Conservation (phyloP, 192 early-diverging fungal genomes). For the Coemansia biformis region DNA sequence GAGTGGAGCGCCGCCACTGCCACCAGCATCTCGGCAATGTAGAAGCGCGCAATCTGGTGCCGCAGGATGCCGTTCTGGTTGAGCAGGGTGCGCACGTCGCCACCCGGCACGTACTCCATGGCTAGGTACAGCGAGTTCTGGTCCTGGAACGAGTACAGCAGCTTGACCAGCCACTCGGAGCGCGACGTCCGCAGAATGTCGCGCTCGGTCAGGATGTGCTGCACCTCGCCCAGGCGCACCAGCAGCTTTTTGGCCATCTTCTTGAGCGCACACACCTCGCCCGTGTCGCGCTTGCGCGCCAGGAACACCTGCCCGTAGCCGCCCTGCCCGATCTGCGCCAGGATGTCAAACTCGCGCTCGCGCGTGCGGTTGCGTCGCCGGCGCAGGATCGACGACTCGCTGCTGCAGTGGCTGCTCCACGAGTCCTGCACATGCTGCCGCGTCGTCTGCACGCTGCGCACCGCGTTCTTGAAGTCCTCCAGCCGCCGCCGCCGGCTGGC, state of each 20-base stretch:
- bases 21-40: conserved; percentile 81
- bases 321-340: conserved; percentile 70
- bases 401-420: conserved; percentile 55
- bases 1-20: conserved; percentile 76
- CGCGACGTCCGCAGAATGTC: conserved; percentile 64
- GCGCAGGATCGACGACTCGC: conserved; percentile 57
- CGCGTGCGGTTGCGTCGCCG: conserved; percentile 60
- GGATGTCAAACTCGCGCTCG: conserved; percentile 60
- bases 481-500: conserved; percentile 57
- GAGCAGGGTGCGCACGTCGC: conserved; percentile 72
- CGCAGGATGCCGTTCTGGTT: conserved; percentile 66
- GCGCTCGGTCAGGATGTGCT: conserved; percentile 68
- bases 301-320: conserved; percentile 75
- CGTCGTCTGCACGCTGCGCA: conserved; percentile 37
- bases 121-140: conserved; percentile 64
- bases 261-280: conserved; percentile 67
- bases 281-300: conserved; percentile 61
- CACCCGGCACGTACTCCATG: conserved; percentile 62
- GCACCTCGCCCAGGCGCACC: conserved; percentile 59
- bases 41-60: conserved; percentile 76
- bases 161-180: conserved; percentile 77
- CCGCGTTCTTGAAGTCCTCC: conserved; percentile 53
- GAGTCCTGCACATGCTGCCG: conserved; percentile 49
- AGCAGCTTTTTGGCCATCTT: conserved; percentile 67
- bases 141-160: conserved; percentile 87